These are phyloP conservation scores for Kazachstania sp. DNA, from an alignment of 1,139 yeast genomes.

Conservation along the genomic window DNA sequence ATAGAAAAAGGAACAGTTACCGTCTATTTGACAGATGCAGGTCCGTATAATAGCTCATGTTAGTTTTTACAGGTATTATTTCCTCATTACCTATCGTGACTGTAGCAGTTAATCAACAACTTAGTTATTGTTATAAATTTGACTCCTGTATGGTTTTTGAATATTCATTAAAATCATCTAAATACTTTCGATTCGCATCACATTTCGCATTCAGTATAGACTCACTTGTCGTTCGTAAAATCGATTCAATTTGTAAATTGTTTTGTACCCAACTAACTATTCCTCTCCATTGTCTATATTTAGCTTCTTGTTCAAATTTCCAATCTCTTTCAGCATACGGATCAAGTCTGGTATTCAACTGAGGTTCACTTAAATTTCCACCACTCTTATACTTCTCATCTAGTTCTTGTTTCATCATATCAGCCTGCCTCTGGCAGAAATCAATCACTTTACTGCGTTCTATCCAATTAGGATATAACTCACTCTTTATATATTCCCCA, in stretches of 20 bases:
- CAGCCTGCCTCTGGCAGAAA: conserved; percentile 33
- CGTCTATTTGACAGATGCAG: too few species aligned
- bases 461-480: conserved; percentile 39
- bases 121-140: too few species aligned
- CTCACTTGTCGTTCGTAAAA: conserved; percentile 33
- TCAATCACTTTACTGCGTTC: conserved; percentile 33
- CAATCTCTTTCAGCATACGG: conserved; percentile 40
- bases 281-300: conserved; percentile 25
- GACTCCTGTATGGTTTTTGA: too few species aligned
- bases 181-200: conserved; percentile 26
- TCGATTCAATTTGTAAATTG: conserved; percentile 36
- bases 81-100: too few species aligned
- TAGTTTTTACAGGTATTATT: too few species aligned
- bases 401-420: conserved; percentile 25
- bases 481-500: conserved; percentile 27
- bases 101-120: too few species aligned
- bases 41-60: too few species aligned
- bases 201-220: conserved; percentile 34
- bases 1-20: too few species aligned
- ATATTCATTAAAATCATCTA: conserved; percentile 20
- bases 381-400: conserved; percentile 13
- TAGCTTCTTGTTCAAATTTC: conserved; percentile 24
- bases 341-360: conserved; percentile 33
- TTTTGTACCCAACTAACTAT: conserved; percentile 34
- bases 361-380: conserved; percentile 18